Base-by-base conservation (phyloP, 805 yeast species). In the Sporopachydermia lactativora region DNA sequence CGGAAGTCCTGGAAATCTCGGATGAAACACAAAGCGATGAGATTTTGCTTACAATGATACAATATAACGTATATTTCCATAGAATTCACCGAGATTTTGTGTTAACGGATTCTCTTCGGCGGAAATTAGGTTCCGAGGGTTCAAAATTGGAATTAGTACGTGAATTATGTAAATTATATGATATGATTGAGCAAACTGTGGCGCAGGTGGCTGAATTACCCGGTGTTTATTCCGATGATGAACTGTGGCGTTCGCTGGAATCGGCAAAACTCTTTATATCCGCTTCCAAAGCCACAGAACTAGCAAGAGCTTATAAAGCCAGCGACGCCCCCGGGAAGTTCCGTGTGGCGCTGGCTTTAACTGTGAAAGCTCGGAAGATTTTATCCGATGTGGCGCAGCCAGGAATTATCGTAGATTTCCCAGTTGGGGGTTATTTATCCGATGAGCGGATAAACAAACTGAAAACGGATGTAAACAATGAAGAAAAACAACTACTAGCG, bases 171-270 rank as follows among this genome's bases (percentile, higher is more conserved):
- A 66, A 77, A 43, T 54, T 79, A 17, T 67, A 65, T 44, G 72
- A 69, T 16, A 62, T 68, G 5, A 66, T 83, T 34, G 55, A 68
- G 8, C 61, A 66, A 38, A 75, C 81, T 14, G 54, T 79, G 28
- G 59, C 59, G 3, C 79, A 78, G 47, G 59, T 85, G 37, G 65
- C 71, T 52, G 95, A 85, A 45, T 67, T 92, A 40, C 96, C 96
- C 0, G 97, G 97, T 66, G 95, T 89, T 15, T 76, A 81, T 52
- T 82, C 83, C 41, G 95, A 85, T 54, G 92, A 81, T 41, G 77
- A 70, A 16, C 65, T 89, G 41, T 55, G 63, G 45, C 59, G 61
- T 4, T 71, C 79, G 5, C 62, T 92, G 36, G 66, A 64, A 8
- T 49, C 66, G 13, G 59, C 84, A 49, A 60, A 62, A 19, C 51